Percentiles rank a stretch among this genome's conserved stretches.
Evolutionary conservation across 495 filamentous ascomycete genomes (phyloP).

Genomic region (Aspergillus heteromorphus): DNA sequence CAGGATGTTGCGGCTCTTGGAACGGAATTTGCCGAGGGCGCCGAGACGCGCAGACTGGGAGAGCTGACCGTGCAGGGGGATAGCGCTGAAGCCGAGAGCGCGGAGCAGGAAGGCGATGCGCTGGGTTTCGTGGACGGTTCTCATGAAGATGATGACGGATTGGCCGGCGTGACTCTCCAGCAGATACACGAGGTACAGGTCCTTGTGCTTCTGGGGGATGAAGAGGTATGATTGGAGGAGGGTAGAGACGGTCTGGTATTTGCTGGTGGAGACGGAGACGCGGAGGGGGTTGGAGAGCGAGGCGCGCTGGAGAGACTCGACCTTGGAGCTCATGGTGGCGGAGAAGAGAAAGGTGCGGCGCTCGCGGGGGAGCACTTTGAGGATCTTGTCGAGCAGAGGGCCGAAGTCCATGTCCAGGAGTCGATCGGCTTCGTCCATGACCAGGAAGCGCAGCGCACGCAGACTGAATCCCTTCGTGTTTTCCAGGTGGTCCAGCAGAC

Average conservation of each 20-base stretch:
- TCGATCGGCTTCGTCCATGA: slow-evolving; percentile 93
- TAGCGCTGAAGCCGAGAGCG: slow-evolving; percentile 73
- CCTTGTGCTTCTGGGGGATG: slow-evolving; percentile 85
- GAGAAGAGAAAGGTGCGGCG: slow-evolving; percentile 83
- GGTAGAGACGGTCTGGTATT: slow-evolving; percentile 84
- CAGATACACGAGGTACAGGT: slow-evolving; percentile 80
- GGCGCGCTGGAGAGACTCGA: slow-evolving; percentile 86
- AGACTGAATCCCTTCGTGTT: slow-evolving; percentile 95
- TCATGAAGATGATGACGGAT: slow-evolving; percentile 79
- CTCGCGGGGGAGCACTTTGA: slow-evolving; percentile 69
- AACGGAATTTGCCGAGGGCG: slow-evolving; percentile 80
- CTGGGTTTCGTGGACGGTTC: slow-evolving; percentile 91
- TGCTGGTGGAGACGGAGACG: slow-evolving; percentile 66
- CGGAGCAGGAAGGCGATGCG: slow-evolving; percentile 76
- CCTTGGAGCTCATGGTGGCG: slow-evolving; percentile 87
- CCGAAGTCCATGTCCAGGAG: slow-evolving; percentile 94
- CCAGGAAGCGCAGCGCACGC: slow-evolving; percentile 71
- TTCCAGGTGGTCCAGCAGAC: slow-evolving; percentile 88
- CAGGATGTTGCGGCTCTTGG: slow-evolving; percentile 69
- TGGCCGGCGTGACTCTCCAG: slow-evolving; percentile 82
- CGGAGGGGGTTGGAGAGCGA: slow-evolving; percentile 72
- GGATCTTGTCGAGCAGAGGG: slow-evolving; percentile 83
- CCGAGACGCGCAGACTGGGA: slow-evolving; percentile 79
- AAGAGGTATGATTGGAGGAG: slow-evolving; percentile 79
- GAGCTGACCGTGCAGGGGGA: slow-evolving; percentile 87